These are phyloP conservation scores for Hibiscus mutabilis DNA, from an alignment of 345 rosid genomes.

Conservation along the genomic window DNA sequence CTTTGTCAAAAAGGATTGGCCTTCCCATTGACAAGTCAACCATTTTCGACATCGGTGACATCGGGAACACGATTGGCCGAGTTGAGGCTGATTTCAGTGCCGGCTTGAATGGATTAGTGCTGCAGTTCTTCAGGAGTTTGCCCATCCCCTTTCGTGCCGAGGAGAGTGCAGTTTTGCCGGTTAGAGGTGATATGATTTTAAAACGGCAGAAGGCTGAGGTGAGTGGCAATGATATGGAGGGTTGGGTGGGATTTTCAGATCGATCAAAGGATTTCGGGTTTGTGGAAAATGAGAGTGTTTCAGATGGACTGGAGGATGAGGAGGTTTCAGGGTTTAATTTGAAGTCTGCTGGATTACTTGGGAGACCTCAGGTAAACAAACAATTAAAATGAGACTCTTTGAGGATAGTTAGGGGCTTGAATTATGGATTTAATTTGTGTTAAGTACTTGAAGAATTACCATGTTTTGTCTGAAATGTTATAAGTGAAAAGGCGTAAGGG, in stretches of 20 bases:
- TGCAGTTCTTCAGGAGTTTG: slow-evolving; percentile 66
- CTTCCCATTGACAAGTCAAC: slow-evolving; percentile 39
- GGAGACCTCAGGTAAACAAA: slow-evolving; percentile 57
- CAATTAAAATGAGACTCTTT: background rate
- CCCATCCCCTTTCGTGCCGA: slow-evolving; percentile 63
- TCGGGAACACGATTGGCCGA: slow-evolving; percentile 79
- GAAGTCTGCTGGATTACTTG: slow-evolving; percentile 43
- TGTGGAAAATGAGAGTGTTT: slow-evolving; percentile 28
- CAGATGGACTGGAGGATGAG: slow-evolving; percentile 38
- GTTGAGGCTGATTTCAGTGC: slow-evolving; percentile 88
- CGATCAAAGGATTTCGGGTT: slow-evolving; percentile 36
- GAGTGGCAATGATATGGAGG: slow-evolving; percentile 22
- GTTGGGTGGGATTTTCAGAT: slow-evolving; percentile 32
- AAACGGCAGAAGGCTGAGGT: slow-evolving; percentile 25
- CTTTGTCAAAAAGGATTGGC: slow-evolving; percentile 36
- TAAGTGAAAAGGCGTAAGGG: background rate
- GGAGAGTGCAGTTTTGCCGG: slow-evolving; percentile 29
- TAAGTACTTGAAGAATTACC: background rate
- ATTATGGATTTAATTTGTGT: background rate
- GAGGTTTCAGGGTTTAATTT: slow-evolving; percentile 47
- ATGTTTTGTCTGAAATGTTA: slow-evolving; percentile 1
- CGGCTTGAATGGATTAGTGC: slow-evolving; percentile 62
- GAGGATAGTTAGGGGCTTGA: background rate
- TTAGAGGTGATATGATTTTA: slow-evolving; percentile 18
- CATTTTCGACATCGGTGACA: slow-evolving; percentile 58